These are phyloP conservation scores for Monosporozyma siamensis DNA, from an alignment of 805 yeast genomes.

Conservation along the genomic window DNA sequence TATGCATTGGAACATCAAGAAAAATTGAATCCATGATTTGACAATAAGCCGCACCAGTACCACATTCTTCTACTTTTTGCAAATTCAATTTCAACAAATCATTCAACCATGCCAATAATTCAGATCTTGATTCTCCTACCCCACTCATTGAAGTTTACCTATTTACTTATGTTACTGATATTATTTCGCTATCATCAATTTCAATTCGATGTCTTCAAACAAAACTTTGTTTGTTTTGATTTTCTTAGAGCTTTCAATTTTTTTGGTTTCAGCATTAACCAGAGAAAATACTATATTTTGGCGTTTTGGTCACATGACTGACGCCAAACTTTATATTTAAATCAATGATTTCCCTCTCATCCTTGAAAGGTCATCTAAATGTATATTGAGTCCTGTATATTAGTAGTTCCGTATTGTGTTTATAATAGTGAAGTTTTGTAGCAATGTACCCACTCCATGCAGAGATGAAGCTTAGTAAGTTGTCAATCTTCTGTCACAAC, in stretches of 20 bases:
- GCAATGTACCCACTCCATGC: no score
- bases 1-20: conserved; percentile 71
- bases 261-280: no score
- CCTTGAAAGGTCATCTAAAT: no score
- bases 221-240: not conserved
- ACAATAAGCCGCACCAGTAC: conserved; percentile 92
- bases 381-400: no score
- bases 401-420: no score
- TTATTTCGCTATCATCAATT: not conserved
- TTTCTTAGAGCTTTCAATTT: no score
- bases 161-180: not conserved
- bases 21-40: conserved; percentile 81
- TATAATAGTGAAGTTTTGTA: no score
- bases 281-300: not conserved
- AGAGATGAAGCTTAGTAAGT: no score
- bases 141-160: conserved; percentile 11
- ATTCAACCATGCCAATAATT: conserved; percentile 79
- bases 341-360: no score
- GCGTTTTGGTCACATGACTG: not conserved
- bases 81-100: conserved; percentile 53
- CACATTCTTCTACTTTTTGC: conserved; percentile 83
- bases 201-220: not conserved
- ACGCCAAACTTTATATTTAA: no score
- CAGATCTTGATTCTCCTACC: conserved; percentile 73
- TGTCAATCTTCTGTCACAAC: no score